phyloP scores from a whole-genome alignment of 2,329 filamentous ascomycete species.

The Neodidymelliopsis sp. region DNA sequence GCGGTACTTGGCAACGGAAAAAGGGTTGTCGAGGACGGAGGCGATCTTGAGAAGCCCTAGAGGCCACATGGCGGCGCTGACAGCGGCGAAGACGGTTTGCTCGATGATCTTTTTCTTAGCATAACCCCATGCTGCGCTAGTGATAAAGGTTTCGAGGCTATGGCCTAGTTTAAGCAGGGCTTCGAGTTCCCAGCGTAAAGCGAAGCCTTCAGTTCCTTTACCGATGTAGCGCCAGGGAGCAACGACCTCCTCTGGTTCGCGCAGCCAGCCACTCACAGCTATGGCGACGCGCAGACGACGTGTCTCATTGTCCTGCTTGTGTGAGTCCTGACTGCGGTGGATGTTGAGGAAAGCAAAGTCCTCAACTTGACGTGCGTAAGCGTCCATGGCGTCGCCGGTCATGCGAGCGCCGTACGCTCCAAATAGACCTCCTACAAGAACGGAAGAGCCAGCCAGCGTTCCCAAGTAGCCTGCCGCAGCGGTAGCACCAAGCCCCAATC shows the following conservation, averaged over 20 bases:
- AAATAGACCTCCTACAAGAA: conserved; percentile 84
- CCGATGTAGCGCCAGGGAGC: conserved; percentile 82
- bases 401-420: conserved; percentile 89
- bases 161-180: conserved; percentile 79
- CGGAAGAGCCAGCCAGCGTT: conserved; percentile 77
- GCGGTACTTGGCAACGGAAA: conserved; percentile 76
- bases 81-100: conserved; percentile 58
- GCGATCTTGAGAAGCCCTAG: conserved; percentile 56
- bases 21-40: conserved; percentile 79
- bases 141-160: conserved; percentile 78
- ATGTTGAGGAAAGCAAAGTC: conserved; percentile 89
- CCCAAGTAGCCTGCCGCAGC: conserved; percentile 82
- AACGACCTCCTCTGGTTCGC: conserved; percentile 73
- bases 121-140: conserved; percentile 79
- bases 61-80: conserved; percentile 59
- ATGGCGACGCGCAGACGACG: conserved; percentile 76
- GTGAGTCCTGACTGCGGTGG: conserved; percentile 51
- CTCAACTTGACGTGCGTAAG: conserved; percentile 84
- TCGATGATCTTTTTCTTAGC: conserved; percentile 80
- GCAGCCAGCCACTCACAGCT: conserved; percentile 82
- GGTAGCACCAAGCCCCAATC: conserved; percentile 75
- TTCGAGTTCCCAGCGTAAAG: conserved; percentile 82
- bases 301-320: conserved; percentile 58
- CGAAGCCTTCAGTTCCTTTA: conserved; percentile 77
- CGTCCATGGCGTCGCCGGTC: conserved; percentile 84